A percentile compares a stretch with the other conserved stretches of the same genome.
Conservation (phyloP, 148 eudicot genomes). For the Tetragonia tetragonoides region DNA sequence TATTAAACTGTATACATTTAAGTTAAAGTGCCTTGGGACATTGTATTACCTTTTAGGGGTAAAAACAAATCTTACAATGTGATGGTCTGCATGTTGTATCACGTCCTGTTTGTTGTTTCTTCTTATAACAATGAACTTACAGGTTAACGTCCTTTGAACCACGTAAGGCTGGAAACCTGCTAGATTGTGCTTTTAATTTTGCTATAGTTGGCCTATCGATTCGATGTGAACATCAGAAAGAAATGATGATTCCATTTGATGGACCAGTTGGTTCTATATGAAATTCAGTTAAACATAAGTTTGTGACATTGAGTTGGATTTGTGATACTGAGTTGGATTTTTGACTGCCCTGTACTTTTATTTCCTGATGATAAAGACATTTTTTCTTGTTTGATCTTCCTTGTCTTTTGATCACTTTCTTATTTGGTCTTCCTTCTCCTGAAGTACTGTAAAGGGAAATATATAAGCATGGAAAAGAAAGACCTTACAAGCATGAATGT, state of each 20-base stretch:
- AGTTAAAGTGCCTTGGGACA: too few species aligned
- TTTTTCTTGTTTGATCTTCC: background rate
- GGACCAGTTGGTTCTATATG: background rate
- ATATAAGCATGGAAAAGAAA: background rate
- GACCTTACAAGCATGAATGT: background rate
- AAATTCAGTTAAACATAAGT: background rate
- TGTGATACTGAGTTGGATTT: background rate
- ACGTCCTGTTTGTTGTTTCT: background rate
- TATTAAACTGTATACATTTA: background rate
- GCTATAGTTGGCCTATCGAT: background rate
- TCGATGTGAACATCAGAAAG: background rate
- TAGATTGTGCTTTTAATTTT: background rate
- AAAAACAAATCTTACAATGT: too few species aligned
- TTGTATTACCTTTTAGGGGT: too few species aligned
- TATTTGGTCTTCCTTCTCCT: background rate
- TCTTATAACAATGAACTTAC: background rate
- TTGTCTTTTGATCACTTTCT: background rate
- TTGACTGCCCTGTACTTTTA: background rate
- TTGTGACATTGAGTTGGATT: background rate
- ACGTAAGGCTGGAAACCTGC: background rate
- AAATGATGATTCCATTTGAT: background rate
- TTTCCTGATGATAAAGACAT: background rate
- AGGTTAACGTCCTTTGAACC: background rate
- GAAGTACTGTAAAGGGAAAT: background rate
- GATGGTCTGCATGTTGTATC: background rate